Percentiles rank a stretch among this genome's conserved stretches.
Conservation (phyloP, 495 filamentous ascomycete species). For the Astrocystis sublimbata region DNA sequence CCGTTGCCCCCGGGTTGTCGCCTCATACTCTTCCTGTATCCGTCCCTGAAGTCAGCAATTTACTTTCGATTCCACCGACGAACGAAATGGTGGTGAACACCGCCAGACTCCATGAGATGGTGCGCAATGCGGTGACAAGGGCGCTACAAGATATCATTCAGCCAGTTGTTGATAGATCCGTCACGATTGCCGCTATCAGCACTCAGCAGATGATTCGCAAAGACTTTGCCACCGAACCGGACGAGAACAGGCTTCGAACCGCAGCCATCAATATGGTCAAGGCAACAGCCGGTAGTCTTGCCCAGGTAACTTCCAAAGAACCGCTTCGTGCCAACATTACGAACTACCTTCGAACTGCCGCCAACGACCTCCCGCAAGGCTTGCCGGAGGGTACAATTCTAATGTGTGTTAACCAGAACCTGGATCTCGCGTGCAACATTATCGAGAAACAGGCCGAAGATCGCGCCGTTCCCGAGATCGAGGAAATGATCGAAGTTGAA, state of each 20-base stretch:
- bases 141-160: constrained; percentile 94
- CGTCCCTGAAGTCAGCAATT: constrained; percentile 75
- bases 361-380: constrained; percentile 67
- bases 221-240: constrained; percentile 90
- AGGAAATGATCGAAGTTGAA: constrained; percentile 79
- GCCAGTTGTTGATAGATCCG: constrained; percentile 93
- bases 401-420: constrained; percentile 98
- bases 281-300: constrained; percentile 86
- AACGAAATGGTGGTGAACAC: constrained; percentile 72
- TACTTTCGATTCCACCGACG: constrained; percentile 71
- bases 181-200: constrained; percentile 95
- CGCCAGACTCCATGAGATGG: constrained; percentile 74
- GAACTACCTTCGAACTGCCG: constrained; percentile 86
- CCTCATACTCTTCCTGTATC: constrained; percentile 69
- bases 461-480: constrained; percentile 88
- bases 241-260: constrained; percentile 80
- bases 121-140: constrained; percentile 77
- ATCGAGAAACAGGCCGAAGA: constrained; percentile 94
- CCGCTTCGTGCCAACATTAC: constrained; percentile 92
- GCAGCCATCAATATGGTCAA: constrained; percentile 90
- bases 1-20: constrained; percentile 70
- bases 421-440: constrained; percentile 86
- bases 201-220: constrained; percentile 91
- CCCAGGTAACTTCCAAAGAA: constrained; percentile 97
- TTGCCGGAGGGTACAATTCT: constrained; percentile 86